These are phyloP conservation scores for Paramyrothecium roridum DNA, from an alignment of 2,329 filamentous ascomycete genomes.

Conservation along the genomic window DNA sequence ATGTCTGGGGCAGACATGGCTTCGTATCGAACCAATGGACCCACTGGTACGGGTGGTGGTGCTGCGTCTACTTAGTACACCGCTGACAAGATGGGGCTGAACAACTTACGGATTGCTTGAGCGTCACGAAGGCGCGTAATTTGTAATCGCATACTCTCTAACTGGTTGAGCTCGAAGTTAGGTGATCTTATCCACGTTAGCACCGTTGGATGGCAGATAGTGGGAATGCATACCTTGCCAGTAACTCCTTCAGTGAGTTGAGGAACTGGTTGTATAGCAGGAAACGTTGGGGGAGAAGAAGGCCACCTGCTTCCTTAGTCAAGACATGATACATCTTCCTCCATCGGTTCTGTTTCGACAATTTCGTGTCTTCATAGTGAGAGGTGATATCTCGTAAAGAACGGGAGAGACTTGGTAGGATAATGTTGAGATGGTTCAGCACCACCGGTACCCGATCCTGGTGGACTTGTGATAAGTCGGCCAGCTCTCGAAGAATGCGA, in stretches of 20 bases:
- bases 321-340: slow-evolving; percentile 56
- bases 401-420: slow-evolving; percentile 52
- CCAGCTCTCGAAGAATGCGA: slow-evolving; percentile 49
- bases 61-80: slow-evolving; percentile 18
- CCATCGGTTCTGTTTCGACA: slow-evolving; percentile 50
- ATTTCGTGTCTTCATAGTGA: slow-evolving; percentile 47
- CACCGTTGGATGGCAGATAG: not conserved
- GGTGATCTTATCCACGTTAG: slow-evolving; percentile 31
- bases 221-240: slow-evolving; percentile 39
- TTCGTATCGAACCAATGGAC: slow-evolving; percentile 29
- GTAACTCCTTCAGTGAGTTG: slow-evolving; percentile 43
- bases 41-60: slow-evolving; percentile 30
- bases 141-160: slow-evolving; percentile 46
- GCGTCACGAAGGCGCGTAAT: slow-evolving; percentile 50
- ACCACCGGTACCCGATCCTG: slow-evolving; percentile 46
- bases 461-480: slow-evolving; percentile 52
- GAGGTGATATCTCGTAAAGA: slow-evolving; percentile 50
- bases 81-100: not conserved
- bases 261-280: slow-evolving; percentile 55
- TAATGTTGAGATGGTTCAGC: slow-evolving; percentile 51
- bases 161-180: slow-evolving; percentile 52
- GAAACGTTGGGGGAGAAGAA: slow-evolving; percentile 51
- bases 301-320: slow-evolving; percentile 48
- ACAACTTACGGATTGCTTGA: slow-evolving; percentile 47
- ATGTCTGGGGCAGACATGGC: slow-evolving; percentile 14